These are phyloP conservation scores for Quercus lobata DNA, from an alignment of 331 rosid genomes.

Conservation along the genomic window DNA sequence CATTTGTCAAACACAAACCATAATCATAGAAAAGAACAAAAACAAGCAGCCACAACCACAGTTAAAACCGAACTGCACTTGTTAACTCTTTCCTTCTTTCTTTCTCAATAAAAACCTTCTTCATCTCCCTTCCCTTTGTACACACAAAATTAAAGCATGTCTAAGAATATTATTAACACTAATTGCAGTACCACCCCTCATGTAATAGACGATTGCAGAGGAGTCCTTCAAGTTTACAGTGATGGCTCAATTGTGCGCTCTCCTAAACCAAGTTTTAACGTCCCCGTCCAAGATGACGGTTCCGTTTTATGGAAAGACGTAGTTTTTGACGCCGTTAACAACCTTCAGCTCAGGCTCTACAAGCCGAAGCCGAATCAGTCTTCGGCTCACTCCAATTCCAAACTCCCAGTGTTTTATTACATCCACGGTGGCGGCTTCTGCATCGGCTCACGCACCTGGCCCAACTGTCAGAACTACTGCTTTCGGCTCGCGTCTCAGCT, in stretches of 20 bases:
- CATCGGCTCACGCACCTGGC: conserved; percentile 91
- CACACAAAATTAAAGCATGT: conserved; percentile 18
- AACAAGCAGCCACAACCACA: too few species aligned
- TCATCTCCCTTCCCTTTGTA: background rate
- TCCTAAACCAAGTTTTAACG: conserved; percentile 45
- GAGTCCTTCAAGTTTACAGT: conserved; percentile 75
- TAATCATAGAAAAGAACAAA: too few species aligned
- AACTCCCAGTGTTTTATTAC: conserved; percentile 65
- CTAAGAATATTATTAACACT: background rate
- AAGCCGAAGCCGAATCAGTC: conserved; percentile 32
- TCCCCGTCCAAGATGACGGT: conserved; percentile 49
- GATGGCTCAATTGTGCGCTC: conserved; percentile 71
- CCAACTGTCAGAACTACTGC: conserved; percentile 78
- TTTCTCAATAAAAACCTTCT: too few species aligned
- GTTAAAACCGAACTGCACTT: too few species aligned
- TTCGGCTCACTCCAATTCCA: conserved; percentile 12
- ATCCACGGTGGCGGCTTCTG: conserved; percentile 96
- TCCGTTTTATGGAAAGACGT: conserved; percentile 75
- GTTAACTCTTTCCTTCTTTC: background rate
- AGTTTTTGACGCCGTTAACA: conserved; percentile 34
- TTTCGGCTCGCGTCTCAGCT: conserved; percentile 51
- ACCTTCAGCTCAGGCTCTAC: conserved; percentile 74
- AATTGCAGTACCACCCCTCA: background rate
- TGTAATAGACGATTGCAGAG: conserved; percentile 71
- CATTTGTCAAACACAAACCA: too few species aligned